Conservation (phyloP, 768 basidiomycete species). For the Rubroboletus satanas region DNA sequence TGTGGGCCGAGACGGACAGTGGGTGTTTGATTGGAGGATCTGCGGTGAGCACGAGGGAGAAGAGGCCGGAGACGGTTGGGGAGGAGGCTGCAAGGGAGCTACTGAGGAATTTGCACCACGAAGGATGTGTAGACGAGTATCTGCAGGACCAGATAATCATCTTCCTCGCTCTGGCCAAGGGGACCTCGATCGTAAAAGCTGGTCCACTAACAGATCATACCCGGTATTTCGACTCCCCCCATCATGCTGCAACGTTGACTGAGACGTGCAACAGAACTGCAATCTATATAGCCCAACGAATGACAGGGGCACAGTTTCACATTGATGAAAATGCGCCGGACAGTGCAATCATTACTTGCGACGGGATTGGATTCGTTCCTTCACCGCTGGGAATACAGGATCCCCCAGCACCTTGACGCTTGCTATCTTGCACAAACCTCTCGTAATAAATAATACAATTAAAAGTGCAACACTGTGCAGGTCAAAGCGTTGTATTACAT, state of each 20-base stretch:
- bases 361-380: conserved; percentile 59
- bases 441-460: conserved; percentile 23
- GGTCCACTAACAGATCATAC: conserved; percentile 68
- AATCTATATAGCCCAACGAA: conserved; percentile 66
- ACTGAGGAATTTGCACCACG: conserved; percentile 52
- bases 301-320: conserved; percentile 64
- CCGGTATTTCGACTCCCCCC: conserved; percentile 36
- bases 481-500: conserved; percentile 22
- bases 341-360: conserved; percentile 49
- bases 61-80: conserved; percentile 47
- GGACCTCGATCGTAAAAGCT: conserved; percentile 52
- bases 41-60: conserved; percentile 54
- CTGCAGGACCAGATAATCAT: conserved; percentile 76
- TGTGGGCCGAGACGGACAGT: conserved; percentile 70
- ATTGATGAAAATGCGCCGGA: conserved; percentile 43
- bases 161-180: conserved; percentile 69
- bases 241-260: background rate
- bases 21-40: conserved; percentile 70
- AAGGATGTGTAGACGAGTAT: conserved; percentile 69
- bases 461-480: conserved; percentile 11
- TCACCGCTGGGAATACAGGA: background rate
- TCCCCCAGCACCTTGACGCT: background rate
- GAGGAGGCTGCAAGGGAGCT: conserved; percentile 59
- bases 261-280: conserved; percentile 44
- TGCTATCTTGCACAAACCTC: background rate